Base-by-base conservation (phyloP, 441 rosid species). In the Flueggea neowawraea region DNA sequence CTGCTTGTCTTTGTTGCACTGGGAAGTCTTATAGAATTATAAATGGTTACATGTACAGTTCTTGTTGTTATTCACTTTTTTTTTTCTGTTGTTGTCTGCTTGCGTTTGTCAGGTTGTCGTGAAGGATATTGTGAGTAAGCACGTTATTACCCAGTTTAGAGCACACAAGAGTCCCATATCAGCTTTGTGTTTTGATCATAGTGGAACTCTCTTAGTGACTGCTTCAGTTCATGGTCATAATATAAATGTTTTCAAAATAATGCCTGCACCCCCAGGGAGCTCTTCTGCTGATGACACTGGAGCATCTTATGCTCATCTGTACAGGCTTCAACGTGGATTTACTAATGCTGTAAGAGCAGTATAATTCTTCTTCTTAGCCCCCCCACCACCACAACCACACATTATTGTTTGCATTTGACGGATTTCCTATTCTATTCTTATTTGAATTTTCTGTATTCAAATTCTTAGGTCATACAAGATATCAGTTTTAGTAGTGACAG, bases 121-220 rank as follows among this genome's bases (percentile, higher is more conserved):
- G 70, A 84, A 84, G 68, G 97, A 94, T 80, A 73, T 87, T 54
- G 82, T 79, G 53, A 80, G 87, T 71, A 90, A 81, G 71, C 69
- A 55, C 62, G 82, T 87, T 54, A 78, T 94, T 48, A 63, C 91
- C 10, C 98, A 90, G 82, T 94, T 90, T 68, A 81, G 84, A 78
- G 98, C 98, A n/a, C 98, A 94, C 80, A 86, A 77, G 74, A 90
- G 93, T 75, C 94, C 91, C 43, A 89, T 94, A 66, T 82, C 97
- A 54, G 97, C 97, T 36, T 68, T 94, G 62, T 78, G 91, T 79
- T 94, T 94, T 80, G 91, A 90, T 82, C 95, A 93, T 65, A 87
- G 95, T 31, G 97, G 98, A 77, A 83, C 76, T 41, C 85, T 94
- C 61, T 78, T 94, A 65, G 97, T 94, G 64, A 84, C 98, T 52